These are phyloP conservation scores for Aphanomyces cochlioides DNA, from an alignment of 352 stramenopile species.

Conservation along the genomic window DNA sequence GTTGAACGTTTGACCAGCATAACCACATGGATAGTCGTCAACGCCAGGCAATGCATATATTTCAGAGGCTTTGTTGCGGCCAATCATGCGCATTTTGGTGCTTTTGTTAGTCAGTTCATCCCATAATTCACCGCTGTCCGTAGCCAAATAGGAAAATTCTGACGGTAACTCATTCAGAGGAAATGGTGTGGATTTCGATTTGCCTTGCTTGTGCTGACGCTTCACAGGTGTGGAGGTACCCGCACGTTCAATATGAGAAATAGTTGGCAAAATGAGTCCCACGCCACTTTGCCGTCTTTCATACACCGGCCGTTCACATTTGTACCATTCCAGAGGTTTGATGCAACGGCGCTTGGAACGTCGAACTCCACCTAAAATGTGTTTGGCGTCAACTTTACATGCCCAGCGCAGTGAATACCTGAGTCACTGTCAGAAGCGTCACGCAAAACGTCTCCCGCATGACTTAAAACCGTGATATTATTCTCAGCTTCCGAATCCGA, in stretches of 20 bases:
- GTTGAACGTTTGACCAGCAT: conserved; percentile 87
- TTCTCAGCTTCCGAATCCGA: conserved; percentile 32
- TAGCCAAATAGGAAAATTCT: conserved; percentile 48
- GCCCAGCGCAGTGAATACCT: neutral
- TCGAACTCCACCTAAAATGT: conserved; percentile 47
- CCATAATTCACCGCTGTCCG: conserved; percentile 71
- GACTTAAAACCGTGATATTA: conserved; percentile 34
- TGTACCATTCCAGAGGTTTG: conserved; percentile 86
- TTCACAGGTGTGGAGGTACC: conserved; percentile 56
- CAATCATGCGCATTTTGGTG: conserved; percentile 81
- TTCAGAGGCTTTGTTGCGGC: conserved; percentile 63
- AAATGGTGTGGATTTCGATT: conserved; percentile 42
- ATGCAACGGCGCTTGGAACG: conserved; percentile 73
- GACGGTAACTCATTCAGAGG: conserved; percentile 45
- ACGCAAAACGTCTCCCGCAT: conserved; percentile 52
- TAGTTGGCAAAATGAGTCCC: conserved; percentile 72
- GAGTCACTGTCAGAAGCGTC: conserved; percentile 40
- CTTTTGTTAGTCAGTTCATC: conserved; percentile 51
- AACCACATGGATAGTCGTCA: conserved; percentile 47
- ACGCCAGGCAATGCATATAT: conserved; percentile 64
- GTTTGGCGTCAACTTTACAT: neutral
- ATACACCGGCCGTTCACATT: conserved; percentile 83
- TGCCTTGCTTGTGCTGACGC: conserved; percentile 18
- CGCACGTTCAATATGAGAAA: conserved; percentile 62
- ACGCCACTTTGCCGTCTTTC: conserved; percentile 78